These are phyloP conservation scores for Thraustochytrium sp. DNA, from an alignment of 352 stramenopile genomes.

Conservation along the genomic window DNA sequence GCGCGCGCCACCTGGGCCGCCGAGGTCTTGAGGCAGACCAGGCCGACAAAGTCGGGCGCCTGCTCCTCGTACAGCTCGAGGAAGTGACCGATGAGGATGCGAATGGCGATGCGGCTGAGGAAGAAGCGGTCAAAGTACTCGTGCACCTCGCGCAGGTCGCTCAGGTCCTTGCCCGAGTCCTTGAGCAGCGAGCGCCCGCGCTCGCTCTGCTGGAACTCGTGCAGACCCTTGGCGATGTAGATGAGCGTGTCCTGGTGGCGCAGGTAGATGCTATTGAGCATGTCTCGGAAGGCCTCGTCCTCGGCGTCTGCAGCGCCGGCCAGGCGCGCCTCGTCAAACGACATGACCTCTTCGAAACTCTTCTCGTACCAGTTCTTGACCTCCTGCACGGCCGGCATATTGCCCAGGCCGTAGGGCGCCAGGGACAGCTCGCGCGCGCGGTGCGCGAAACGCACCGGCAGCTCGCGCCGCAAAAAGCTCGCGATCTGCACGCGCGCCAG, in stretches of 20 bases:
- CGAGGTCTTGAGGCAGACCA: constrained; percentile 92
- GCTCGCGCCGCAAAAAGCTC: constrained; percentile 36
- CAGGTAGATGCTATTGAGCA: constrained; percentile 94
- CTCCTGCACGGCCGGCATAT: constrained; percentile 36
- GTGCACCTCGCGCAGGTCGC: constrained; percentile 86
- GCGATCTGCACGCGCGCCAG: constrained; percentile 41
- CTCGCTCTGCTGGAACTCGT: constrained; percentile 85
- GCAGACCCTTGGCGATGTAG: constrained; percentile 97
- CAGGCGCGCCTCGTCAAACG: constrained; percentile 67
- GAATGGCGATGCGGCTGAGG: constrained; percentile 97
- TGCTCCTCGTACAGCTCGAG: constrained; percentile 76
- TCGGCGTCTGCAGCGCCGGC: constrained; percentile 63
- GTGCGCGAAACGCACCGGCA: constrained; percentile 40
- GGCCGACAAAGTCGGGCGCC: constrained; percentile 54
- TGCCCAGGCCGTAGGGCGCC: constrained; percentile 19
- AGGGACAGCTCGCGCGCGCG: neutral
- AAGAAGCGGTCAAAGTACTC: constrained; percentile 99
- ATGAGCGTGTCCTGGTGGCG: constrained; percentile 94
- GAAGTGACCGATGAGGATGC: constrained; percentile 99
- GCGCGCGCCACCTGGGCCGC: constrained; percentile 90
- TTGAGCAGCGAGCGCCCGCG: constrained; percentile 62
- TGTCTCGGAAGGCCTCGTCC: constrained; percentile 79
- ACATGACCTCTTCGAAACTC: constrained; percentile 87
- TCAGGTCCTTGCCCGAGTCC: constrained; percentile 52
- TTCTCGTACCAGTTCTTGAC: constrained; percentile 91